Evolutionary conservation across 208 protist species (phyloP).

Genomic region (Leishmania guyanensis): DNA sequence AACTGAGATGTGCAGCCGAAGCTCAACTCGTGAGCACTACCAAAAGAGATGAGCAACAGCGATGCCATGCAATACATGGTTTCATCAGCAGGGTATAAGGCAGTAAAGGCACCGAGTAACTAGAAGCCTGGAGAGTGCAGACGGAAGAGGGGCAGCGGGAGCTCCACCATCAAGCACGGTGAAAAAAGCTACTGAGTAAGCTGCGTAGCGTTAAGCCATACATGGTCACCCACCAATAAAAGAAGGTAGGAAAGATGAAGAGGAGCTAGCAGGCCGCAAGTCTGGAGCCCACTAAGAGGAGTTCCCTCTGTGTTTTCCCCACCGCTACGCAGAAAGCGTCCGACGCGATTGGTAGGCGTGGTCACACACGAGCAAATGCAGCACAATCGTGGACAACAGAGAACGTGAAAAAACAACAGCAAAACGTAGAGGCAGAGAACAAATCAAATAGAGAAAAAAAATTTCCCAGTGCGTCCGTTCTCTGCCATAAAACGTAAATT

Average conservation of each 20-base stretch:
- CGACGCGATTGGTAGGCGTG: background rate
- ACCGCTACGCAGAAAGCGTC: background rate
- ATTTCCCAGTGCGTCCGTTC: background rate
- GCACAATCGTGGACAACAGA: background rate
- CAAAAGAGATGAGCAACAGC: background rate
- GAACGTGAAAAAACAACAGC: background rate
- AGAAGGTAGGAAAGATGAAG: background rate
- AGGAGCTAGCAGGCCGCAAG: background rate
- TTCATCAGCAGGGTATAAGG: background rate
- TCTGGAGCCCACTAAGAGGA: background rate
- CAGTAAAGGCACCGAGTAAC: background rate
- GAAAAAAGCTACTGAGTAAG: background rate
- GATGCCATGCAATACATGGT: background rate
- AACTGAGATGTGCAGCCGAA: background rate
- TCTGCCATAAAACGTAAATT: background rate
- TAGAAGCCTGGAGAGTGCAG: background rate
- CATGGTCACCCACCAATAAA: background rate
- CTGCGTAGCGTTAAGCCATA: background rate
- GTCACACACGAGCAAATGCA: too few relatives aligned
- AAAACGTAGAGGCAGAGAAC: background rate
- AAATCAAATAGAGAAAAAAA: background rate
- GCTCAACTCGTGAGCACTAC: background rate
- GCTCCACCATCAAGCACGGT: background rate
- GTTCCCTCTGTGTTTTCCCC: background rate
- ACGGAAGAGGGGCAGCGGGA: background rate